phyloP scores from a whole-genome alignment of 176 grass and related monocot genomes.

The Panicum miliaceum region DNA sequence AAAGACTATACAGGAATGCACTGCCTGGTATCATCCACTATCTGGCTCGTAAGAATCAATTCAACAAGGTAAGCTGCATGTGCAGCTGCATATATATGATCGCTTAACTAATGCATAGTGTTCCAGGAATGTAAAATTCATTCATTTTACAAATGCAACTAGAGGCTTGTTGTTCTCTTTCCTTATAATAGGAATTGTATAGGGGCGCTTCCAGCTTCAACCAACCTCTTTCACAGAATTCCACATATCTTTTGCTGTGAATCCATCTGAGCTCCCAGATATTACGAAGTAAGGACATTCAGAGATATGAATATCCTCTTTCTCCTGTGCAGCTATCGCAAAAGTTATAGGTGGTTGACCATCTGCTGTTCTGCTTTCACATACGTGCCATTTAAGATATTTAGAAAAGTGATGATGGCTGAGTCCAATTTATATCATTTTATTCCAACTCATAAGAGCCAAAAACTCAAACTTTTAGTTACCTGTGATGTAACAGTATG shows the following conservation, averaged over 20 bases:
- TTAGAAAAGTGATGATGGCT: neutral
- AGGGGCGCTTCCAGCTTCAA: constrained; percentile 9
- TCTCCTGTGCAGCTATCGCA: constrained; percentile 84
- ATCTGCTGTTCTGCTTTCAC: constrained; percentile 68
- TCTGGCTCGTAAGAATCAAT: constrained; percentile 21
- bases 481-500: constrained; percentile 94
- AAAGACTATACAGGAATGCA: constrained; percentile 4
- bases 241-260: constrained; percentile 98
- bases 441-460: constrained; percentile 22
- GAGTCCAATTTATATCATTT: constrained; percentile 11
- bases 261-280: constrained; percentile 68
- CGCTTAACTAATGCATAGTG: neutral
- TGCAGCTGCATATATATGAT: constrained; percentile 11
- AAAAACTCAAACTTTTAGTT: constrained; percentile 28
- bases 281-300: constrained; percentile 85
- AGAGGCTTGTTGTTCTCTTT: neutral
- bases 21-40: neutral
- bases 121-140: neutral
- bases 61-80: neutral
- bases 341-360: constrained; percentile 87
- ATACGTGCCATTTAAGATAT: constrained; percentile 29
- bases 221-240: constrained; percentile 82
- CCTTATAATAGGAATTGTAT: neutral
- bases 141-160: constrained; percentile 1
- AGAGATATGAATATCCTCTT: constrained; percentile 69